Percentiles rank a stretch among this genome's conserved stretches.
phyloP scores from a whole-genome alignment of 768 basidiomycete species.

The Tricholoma bakamatsutake region DNA sequence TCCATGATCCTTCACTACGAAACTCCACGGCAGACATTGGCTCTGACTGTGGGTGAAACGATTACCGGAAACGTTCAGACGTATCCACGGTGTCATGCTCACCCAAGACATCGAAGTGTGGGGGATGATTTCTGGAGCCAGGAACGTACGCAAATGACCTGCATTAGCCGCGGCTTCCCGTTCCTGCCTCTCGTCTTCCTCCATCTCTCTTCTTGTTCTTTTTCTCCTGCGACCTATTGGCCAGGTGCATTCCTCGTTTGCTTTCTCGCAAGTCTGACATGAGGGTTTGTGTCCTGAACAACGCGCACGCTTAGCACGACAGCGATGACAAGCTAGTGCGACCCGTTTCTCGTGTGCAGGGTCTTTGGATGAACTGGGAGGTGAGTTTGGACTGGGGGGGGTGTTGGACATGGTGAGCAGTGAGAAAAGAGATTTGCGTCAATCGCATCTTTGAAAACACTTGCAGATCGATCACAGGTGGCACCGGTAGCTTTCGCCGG shows the following conservation, averaged over 20 bases:
- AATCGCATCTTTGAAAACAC: background rate
- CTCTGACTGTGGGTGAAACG: background rate
- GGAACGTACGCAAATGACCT: background rate
- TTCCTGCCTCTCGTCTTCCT: conserved; percentile 11
- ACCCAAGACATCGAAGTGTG: background rate
- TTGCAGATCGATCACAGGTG: background rate
- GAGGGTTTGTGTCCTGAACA: conserved; percentile 13
- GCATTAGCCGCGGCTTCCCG: conserved; percentile 7
- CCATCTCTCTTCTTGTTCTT: conserved; percentile 11
- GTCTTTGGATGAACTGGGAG: background rate
- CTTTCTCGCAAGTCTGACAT: conserved; percentile 11
- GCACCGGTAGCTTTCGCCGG: background rate
- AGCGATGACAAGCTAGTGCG: conserved; percentile 12
- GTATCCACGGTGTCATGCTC: background rate
- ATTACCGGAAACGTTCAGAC: background rate
- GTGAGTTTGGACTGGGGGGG: conserved; percentile 4
- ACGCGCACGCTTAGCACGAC: conserved; percentile 12
- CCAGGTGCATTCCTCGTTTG: conserved; percentile 11
- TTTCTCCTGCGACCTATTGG: conserved; percentile 11
- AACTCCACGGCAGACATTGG: conserved; percentile 1
- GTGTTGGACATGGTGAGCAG: conserved; percentile 6
- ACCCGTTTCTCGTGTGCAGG: conserved; percentile 12
- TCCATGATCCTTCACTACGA: conserved; percentile 4
- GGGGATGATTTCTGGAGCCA: background rate
- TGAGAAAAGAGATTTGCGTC: background rate